Evolutionary conservation across 768 basidiomycete genomes (phyloP).

Genomic region (Trametes gibbosa): DNA sequence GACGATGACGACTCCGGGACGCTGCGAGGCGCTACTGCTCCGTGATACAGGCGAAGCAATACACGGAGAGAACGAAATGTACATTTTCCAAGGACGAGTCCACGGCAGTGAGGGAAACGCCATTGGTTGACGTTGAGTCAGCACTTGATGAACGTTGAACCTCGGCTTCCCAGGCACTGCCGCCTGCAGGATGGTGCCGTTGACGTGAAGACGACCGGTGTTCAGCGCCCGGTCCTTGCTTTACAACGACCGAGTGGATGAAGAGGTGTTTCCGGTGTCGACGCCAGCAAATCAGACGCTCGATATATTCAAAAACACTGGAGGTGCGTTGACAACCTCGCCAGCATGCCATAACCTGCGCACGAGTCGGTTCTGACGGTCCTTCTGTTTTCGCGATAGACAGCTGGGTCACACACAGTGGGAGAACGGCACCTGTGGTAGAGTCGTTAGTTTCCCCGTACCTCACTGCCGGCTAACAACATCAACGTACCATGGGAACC

Average conservation of each 20-base stretch:
- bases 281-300: slow-evolving; percentile 18
- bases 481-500: no score
- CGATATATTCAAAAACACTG: slow-evolving; percentile 15
- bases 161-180: slow-evolving; percentile 10
- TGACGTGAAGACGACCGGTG: slow-evolving; percentile 21
- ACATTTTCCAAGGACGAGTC: slow-evolving; percentile 24
- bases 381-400: no score
- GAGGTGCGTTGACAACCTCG: slow-evolving; percentile 18
- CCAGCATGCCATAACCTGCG: no score
- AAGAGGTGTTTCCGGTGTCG: slow-evolving; percentile 20
- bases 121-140: slow-evolving; percentile 16
- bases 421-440: no score
- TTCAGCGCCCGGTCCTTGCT: slow-evolving; percentile 23
- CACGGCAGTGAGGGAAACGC: slow-evolving; percentile 18
- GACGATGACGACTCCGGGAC: slow-evolving; percentile 14
- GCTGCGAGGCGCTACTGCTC: slow-evolving; percentile 14
- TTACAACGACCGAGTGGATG: slow-evolving; percentile 23
- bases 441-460: no score
- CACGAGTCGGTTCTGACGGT: no score
- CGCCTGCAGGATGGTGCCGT: slow-evolving; percentile 13
- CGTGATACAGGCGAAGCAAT: slow-evolving; percentile 18
- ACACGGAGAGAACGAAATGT: slow-evolving; percentile 20
- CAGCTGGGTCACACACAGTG: no score
- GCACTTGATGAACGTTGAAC: slow-evolving; percentile 21
- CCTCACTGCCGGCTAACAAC: no score